phyloP scores from a whole-genome alignment of 768 basidiomycete species.

The Suillus weaverae region DNA sequence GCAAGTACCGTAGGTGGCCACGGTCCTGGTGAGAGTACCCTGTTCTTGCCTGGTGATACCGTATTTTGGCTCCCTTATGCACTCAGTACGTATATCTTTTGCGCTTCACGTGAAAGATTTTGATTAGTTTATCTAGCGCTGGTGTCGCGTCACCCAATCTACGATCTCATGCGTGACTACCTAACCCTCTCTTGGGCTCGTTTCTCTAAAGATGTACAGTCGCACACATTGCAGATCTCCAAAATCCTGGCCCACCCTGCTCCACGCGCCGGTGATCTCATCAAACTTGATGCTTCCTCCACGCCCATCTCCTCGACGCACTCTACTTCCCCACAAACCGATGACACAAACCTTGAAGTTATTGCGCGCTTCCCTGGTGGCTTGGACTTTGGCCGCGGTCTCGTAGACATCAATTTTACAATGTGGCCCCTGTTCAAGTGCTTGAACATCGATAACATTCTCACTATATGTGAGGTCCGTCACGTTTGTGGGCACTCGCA shows the following conservation, averaged over 20 bases:
- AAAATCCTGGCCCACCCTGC: slow-evolving; percentile 87
- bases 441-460: slow-evolving; percentile 88
- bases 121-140: slow-evolving; percentile 50
- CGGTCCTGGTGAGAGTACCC: slow-evolving; percentile 83
- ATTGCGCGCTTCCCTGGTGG: slow-evolving; percentile 92
- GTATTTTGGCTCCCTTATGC: slow-evolving; percentile 96
- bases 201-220: slow-evolving; percentile 91
- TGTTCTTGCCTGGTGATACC: slow-evolving; percentile 86
- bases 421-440: slow-evolving; percentile 97
- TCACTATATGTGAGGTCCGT: slow-evolving; percentile 85
- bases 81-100: slow-evolving; percentile 57
- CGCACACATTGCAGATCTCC: slow-evolving; percentile 86
- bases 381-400: slow-evolving; percentile 85
- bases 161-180: slow-evolving; percentile 93
- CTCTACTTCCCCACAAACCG: slow-evolving; percentile 13
- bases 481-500: neutral
- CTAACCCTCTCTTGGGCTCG: slow-evolving; percentile 95
- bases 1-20: slow-evolving; percentile 74
- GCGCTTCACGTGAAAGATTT: slow-evolving; percentile 7
- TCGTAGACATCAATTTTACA: slow-evolving; percentile 93
- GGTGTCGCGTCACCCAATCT: slow-evolving; percentile 91
- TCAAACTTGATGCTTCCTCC: slow-evolving; percentile 82
- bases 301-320: slow-evolving; percentile 47
- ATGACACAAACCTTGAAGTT: slow-evolving; percentile 67
- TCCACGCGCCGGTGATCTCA: slow-evolving; percentile 82